Conservation (phyloP, 78 protist genomes). For the Cavenderia fasciculata region DNA sequence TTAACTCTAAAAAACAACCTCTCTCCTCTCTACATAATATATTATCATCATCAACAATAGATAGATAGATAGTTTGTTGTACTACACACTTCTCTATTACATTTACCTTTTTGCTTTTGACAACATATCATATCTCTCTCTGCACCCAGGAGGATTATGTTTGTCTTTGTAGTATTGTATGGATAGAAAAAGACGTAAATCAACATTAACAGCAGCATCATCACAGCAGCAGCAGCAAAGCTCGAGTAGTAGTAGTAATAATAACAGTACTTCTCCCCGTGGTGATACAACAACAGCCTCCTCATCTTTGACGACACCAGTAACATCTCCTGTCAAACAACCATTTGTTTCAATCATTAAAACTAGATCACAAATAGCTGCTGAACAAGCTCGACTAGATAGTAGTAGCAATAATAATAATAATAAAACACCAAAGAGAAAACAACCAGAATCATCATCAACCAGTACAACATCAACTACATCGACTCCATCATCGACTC, state of each 20-base stretch:
- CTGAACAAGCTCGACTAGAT: not conserved
- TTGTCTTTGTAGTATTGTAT: no score
- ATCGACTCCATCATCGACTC: not conserved
- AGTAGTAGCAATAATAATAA: no score
- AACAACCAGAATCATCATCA: not conserved
- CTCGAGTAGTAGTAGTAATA: no score
- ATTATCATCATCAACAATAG: not conserved
- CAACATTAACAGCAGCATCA: not conserved
- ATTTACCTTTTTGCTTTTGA: not conserved
- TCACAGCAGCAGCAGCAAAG: not conserved
- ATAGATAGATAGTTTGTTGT: not conserved
- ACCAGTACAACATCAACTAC: constrained; percentile 19
- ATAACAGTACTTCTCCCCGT: no score
- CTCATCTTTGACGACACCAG: not conserved
- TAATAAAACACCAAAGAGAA: not conserved
- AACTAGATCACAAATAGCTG: constrained; percentile 54
- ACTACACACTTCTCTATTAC: not conserved
- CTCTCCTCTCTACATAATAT: no score
- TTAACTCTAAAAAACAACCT: no score
- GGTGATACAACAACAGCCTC: not conserved
- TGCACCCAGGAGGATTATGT: no score
- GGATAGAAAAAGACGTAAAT: no score
- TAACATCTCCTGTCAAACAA: not conserved
- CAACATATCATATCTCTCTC: not conserved
- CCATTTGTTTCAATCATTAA: constrained; percentile 10